phyloP scores from a whole-genome alignment of 2,329 filamentous ascomycete genomes.

The Ceratocystis alfenasii region DNA sequence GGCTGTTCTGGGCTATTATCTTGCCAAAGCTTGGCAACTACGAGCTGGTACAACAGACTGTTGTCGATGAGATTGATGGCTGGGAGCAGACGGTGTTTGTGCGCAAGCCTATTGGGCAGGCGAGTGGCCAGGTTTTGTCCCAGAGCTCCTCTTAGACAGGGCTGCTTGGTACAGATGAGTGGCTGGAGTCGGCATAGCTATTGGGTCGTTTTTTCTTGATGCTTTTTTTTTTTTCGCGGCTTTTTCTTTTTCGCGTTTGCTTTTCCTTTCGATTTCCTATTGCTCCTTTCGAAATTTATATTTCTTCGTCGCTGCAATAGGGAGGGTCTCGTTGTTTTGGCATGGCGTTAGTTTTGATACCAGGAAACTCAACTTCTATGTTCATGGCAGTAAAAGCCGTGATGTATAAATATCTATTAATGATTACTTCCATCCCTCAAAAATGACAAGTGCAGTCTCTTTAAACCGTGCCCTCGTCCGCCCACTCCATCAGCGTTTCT shows the following conservation, averaged over 20 bases:
- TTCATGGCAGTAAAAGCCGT: not conserved
- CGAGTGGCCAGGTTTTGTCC: not conserved
- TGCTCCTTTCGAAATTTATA: not conserved
- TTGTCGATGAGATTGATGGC: slow-evolving; percentile 46
- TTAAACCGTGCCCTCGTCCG: not conserved
- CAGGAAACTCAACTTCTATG: not conserved
- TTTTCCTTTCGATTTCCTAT: not conserved
- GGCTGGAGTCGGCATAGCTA: not conserved
- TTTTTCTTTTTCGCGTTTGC: not conserved
- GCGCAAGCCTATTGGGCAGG: slow-evolving; percentile 30
- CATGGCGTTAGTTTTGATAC: slow-evolving; percentile 9
- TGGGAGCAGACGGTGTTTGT: slow-evolving; percentile 49
- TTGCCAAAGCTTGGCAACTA: slow-evolving; percentile 43
- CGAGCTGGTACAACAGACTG: slow-evolving; percentile 42
- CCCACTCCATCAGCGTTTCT: not conserved
- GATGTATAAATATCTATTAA: slow-evolving; percentile 9
- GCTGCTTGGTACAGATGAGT: not conserved
- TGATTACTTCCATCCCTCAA: not conserved
- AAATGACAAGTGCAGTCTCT: too few relatives aligned
- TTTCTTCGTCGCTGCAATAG: not conserved
- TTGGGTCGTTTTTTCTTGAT: not conserved
- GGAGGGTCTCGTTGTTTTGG: not conserved
- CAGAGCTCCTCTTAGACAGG: slow-evolving; percentile 14
- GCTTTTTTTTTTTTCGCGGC: not conserved
- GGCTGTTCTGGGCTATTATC: slow-evolving; percentile 43